Evolutionary conservation across 345 rosid species (phyloP).

Genomic region (Lumnitzera littorea): DNA sequence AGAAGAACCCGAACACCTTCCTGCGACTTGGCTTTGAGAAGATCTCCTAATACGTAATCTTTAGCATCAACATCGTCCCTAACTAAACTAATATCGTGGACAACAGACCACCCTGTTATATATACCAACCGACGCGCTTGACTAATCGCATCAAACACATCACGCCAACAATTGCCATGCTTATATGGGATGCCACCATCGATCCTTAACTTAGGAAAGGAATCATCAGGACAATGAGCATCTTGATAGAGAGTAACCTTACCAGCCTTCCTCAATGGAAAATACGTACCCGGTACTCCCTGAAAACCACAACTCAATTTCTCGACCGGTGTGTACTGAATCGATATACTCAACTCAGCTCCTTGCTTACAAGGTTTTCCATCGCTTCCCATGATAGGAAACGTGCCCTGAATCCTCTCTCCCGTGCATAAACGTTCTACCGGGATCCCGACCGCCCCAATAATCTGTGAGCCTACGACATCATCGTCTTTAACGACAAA

Average conservation of each 20-base stretch:
- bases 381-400: constrained; percentile 46
- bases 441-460: constrained; percentile 76
- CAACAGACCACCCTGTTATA: constrained; percentile 90
- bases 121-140: constrained; percentile 79
- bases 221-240: constrained; percentile 68
- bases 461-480: constrained; percentile 72
- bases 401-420: constrained; percentile 53
- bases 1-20: constrained; percentile 94
- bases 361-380: constrained; percentile 70
- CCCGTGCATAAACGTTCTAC: constrained; percentile 45
- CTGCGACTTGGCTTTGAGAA: constrained; percentile 80
- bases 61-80: constrained; percentile 33
- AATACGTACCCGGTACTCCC: constrained; percentile 83
- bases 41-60: constrained; percentile 52
- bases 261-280: constrained; percentile 77
- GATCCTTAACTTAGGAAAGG: constrained; percentile 49
- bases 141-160: constrained; percentile 61
- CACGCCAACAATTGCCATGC: constrained; percentile 71
- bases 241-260: constrained; percentile 86
- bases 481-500: constrained; percentile 80
- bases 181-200: constrained; percentile 42
- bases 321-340: constrained; percentile 58
- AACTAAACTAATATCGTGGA: constrained; percentile 55
- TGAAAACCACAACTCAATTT: constrained; percentile 30
- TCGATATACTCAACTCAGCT: constrained; percentile 60